phyloP scores from a whole-genome alignment of 768 basidiomycete species.

The Coprinopsis cinerea region DNA sequence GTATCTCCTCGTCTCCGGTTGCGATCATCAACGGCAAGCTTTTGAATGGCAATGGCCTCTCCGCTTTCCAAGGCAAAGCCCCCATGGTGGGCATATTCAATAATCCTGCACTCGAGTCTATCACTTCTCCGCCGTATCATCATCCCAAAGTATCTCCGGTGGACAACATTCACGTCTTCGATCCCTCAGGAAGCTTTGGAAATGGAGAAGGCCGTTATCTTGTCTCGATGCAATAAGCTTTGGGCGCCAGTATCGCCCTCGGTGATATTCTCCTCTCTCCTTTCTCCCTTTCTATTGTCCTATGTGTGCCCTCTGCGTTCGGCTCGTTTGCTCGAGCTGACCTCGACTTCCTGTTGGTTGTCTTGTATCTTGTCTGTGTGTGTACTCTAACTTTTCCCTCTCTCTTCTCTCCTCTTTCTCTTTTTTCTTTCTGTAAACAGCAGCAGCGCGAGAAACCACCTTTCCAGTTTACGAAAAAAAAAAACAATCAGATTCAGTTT shows the following conservation, averaged over 20 bases:
- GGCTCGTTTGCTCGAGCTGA: neutral
- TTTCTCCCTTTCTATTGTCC: too few species aligned
- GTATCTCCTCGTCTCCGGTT: slow-evolving; percentile 2
- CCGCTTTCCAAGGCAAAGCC: neutral
- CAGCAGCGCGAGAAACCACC: slow-evolving; percentile 6
- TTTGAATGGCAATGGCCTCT: neutral
- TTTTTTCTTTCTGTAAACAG: slow-evolving; percentile 7
- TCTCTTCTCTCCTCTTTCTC: slow-evolving; percentile 10
- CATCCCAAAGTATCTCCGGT: neutral
- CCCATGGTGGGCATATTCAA: neutral
- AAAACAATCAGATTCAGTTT: neutral
- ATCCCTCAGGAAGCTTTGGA: neutral
- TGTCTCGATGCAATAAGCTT: too few species aligned
- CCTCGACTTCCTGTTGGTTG: neutral
- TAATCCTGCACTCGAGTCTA: too few species aligned
- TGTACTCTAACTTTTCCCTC: slow-evolving; percentile 5
- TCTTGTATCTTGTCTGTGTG: slow-evolving; percentile 3
- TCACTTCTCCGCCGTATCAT: neutral
- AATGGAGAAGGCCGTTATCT: neutral
- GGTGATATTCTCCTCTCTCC: too few species aligned
- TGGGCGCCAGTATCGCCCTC: too few species aligned
- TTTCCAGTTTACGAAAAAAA: neutral
- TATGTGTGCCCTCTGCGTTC: too few species aligned
- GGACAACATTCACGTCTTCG: neutral
- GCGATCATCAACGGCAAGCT: slow-evolving; percentile 3